Conservation (phyloP, 1,284 basidiomycete species). For the Melampsora larici-populina region DNA sequence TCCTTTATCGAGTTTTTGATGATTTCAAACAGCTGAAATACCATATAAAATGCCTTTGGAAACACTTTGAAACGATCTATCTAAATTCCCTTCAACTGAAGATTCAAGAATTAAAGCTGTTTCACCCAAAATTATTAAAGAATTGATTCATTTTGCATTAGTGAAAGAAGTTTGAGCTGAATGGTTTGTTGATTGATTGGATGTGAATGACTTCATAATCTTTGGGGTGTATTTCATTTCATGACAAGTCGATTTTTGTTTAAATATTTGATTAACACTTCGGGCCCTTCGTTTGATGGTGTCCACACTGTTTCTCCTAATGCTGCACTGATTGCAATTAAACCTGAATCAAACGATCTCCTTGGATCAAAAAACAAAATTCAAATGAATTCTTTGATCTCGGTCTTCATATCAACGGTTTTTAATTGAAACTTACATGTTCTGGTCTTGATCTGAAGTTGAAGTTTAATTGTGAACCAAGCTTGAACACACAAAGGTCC, state of each 20-base stretch:
- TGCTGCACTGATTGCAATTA: no score
- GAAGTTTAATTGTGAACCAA: background rate
- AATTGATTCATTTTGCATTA: slow-evolving; percentile 9
- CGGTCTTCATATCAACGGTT: no score
- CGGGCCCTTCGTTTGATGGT: slow-evolving; percentile 20
- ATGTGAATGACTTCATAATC: slow-evolving; percentile 17
- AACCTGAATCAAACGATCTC: slow-evolving; percentile 4
- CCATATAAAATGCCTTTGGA: slow-evolving; percentile 34
- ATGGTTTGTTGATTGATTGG: no score
- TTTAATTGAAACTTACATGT: no score
- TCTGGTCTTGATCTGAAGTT: slow-evolving; percentile 1
- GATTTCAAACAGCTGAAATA: slow-evolving; percentile 23
- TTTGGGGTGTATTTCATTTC: background rate
- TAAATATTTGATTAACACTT: slow-evolving; percentile 19
- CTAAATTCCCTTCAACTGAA: no score
- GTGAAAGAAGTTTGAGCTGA: background rate
- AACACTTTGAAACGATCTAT: background rate
- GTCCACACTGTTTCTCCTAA: no score
- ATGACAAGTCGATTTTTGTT: background rate
- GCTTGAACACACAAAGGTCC: background rate
- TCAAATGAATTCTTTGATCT: background rate
- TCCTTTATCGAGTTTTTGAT: slow-evolving; percentile 5
- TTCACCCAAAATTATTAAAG: slow-evolving; percentile 30
- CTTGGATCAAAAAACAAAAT: background rate
- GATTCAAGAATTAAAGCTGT: slow-evolving; percentile 23